Percentiles rank a stretch among this genome's conserved stretches.
Conservation (phyloP, 2,329 filamentous ascomycete genomes). For the Beauveria australis region DNA sequence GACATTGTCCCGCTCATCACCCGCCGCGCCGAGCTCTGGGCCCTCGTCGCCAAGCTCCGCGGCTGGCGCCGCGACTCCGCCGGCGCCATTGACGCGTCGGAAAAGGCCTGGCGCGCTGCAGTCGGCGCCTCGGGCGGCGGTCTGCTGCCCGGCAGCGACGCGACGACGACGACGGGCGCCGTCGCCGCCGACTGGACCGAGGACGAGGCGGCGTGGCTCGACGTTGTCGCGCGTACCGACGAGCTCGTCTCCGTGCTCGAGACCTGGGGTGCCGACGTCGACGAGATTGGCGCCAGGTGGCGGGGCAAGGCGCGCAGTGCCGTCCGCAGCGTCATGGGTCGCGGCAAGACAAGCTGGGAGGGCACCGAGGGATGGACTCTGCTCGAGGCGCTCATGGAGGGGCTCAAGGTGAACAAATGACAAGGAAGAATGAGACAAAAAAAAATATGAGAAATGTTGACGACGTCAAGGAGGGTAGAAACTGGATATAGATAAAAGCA, state of each 20-base stretch:
- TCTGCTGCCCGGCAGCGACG: constrained; percentile 25
- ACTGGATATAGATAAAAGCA: constrained; percentile 3
- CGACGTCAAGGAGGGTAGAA: neutral
- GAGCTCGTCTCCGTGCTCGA: constrained; percentile 77
- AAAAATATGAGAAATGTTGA: neutral
- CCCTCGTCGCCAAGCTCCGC: constrained; percentile 61
- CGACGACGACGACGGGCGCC: constrained; percentile 1
- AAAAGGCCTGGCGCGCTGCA: constrained; percentile 80
- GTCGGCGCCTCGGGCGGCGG: constrained; percentile 41
- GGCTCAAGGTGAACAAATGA: constrained; percentile 33
- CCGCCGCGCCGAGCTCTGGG: constrained; percentile 66
- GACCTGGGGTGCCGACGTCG: constrained; percentile 60
- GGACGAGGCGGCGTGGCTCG: constrained; percentile 57
- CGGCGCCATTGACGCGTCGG: constrained; percentile 72
- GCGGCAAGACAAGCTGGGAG: constrained; percentile 77
- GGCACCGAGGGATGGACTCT: constrained; percentile 59
- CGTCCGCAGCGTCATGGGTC: constrained; percentile 72
- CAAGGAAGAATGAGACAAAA: neutral
- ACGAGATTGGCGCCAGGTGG: constrained; percentile 71
- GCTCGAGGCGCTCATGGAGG: constrained; percentile 49
- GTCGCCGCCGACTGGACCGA: constrained; percentile 30
- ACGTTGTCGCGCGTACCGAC: constrained; percentile 69
- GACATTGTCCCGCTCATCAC: constrained; percentile 79
- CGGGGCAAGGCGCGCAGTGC: constrained; percentile 81
- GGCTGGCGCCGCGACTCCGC: constrained; percentile 63